These are phyloP conservation scores for Solanum microdontum DNA, from an alignment of 257 asterid species.

Conservation along the genomic window DNA sequence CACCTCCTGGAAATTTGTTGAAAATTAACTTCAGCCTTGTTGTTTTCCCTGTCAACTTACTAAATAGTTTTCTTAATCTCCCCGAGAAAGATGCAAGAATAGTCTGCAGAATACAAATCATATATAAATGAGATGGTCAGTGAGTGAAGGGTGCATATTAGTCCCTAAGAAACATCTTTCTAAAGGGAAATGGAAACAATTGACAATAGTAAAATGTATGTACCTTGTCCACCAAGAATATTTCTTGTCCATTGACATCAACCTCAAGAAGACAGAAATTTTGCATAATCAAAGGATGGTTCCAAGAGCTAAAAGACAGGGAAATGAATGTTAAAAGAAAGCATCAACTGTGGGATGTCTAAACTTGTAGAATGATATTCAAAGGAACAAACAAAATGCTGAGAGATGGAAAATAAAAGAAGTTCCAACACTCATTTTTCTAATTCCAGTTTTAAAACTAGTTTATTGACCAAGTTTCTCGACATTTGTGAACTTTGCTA, in stretches of 20 bases:
- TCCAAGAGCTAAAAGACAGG: background rate
- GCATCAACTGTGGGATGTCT: background rate
- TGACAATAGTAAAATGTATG: background rate
- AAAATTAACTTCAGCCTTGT: constrained; percentile 32
- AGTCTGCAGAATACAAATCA: constrained; percentile 22
- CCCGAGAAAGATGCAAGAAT: constrained; percentile 40
- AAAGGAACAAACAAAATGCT: background rate
- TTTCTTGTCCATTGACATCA: constrained; percentile 53
- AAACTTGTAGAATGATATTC: background rate
- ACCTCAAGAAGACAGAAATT: constrained; percentile 42
- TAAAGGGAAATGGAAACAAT: background rate
- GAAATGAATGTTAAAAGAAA: background rate
- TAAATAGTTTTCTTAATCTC: constrained; percentile 26
- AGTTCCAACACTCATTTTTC: background rate
- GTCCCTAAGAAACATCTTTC: background rate
- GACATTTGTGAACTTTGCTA: background rate
- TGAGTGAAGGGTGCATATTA: background rate
- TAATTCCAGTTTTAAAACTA: background rate
- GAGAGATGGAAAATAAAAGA: background rate
- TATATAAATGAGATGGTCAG: background rate
- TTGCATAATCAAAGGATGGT: constrained; percentile 4
- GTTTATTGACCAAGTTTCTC: background rate
- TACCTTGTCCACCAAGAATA: constrained; percentile 45
- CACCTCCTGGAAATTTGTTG: constrained; percentile 59
- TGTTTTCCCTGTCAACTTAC: constrained; percentile 4